Evolutionary conservation across 345 rosid species (phyloP), one percentile per base, ranked within the genome.

Genomic region (Arabis hirsuta): DNA sequence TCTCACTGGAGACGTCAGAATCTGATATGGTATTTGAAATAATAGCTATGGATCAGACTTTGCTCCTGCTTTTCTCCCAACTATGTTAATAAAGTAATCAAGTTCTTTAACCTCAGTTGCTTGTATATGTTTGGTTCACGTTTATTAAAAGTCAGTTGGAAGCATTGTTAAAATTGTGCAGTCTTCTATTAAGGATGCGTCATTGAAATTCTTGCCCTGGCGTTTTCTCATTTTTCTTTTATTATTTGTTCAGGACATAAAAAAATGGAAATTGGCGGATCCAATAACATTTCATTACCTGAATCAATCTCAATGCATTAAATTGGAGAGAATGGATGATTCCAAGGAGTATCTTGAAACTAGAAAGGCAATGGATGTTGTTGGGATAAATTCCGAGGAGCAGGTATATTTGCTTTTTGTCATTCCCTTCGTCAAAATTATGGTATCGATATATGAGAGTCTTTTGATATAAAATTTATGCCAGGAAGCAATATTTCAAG

Each of bases 361-460:
- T 44, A 84, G 90, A 79, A 87, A 80, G 82, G 98, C 98, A 43
- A 91, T 94, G 98, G 96, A 89, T 72, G 68, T 91, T 81, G 97
- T 94, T 69, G 98, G 98, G 76, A 91, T 94, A 65, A 82, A 82
- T 82, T 74, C 88, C 68, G 85, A 84, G 36, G 96, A 94, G 79
- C 98, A 94, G 97, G 98, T 91, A 76, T 73, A 3, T 7, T 38
- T 74, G 38, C 55, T 43, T 31, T 73, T 55, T 42, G 56, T 42
- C 20, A 53, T 52, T 42, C 6, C 27, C 31, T 44, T 65, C 6
- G 24, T 52, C 13, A 22, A 43, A 50, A 50, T 29, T 41, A 59
- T 56, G 22, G 32, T 61, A 43, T 71, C 31, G 48, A 12, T 62
- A 29, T 31, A 50, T 26, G 56, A 20, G 57, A 65, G 38, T 38